phyloP scores from a whole-genome alignment of 192 early-diverging fungal genomes.

The Paraglomus brasilianum region DNA sequence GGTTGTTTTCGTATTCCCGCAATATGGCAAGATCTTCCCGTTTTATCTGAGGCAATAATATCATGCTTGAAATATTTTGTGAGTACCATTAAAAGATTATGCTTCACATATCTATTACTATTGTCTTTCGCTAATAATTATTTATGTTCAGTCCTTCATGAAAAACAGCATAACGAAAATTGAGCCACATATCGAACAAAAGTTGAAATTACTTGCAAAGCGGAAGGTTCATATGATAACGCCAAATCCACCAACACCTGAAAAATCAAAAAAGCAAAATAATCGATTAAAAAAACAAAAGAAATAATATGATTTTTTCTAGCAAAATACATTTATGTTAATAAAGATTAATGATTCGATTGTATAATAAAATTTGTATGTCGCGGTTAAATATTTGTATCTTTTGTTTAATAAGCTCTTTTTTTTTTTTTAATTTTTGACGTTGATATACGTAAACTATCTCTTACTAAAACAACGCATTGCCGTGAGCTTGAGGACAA shows the following conservation, averaged over 20 bases:
- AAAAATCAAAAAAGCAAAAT: slow-evolving; percentile 18
- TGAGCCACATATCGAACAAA: slow-evolving; percentile 12
- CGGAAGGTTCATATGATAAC: slow-evolving; percentile 23
- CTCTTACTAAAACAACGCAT: no score
- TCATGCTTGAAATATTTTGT: background rate
- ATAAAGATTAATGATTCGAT: no score
- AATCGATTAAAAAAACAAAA: background rate
- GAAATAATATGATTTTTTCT: background rate
- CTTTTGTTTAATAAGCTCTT: no score
- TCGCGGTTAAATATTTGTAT: no score
- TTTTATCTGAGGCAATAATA: background rate
- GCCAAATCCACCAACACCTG: slow-evolving; percentile 12
- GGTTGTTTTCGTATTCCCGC: background rate
- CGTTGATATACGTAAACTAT: no score
- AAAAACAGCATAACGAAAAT: slow-evolving; percentile 13
- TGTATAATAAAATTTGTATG: no score
- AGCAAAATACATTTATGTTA: no score
- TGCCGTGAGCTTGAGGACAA: no score
- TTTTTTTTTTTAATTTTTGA: no score
- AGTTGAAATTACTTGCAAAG: slow-evolving; percentile 12
- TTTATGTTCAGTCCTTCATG: slow-evolving; percentile 21
- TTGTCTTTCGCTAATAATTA: slow-evolving; percentile 6
- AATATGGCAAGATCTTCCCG: slow-evolving; percentile 5
- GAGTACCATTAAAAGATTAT: background rate
- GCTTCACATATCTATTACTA: background rate